Base-by-base conservation (phyloP, 2,329 filamentous ascomycete genomes). In the Ophiocordyceps unilateralis region DNA sequence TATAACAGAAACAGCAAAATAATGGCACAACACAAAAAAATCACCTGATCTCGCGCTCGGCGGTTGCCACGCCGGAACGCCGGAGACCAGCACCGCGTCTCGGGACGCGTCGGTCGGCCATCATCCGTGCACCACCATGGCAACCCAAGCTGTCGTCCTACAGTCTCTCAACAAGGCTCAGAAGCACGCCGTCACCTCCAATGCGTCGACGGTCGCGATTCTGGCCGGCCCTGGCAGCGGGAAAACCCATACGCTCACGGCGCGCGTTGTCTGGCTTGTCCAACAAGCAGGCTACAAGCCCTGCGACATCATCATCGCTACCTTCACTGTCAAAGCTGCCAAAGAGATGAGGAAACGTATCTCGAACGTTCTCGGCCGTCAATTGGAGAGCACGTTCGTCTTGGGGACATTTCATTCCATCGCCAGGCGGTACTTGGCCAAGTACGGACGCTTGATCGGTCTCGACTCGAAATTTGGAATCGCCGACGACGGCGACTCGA, bases 371-470 rank as follows among this genome's bases (percentile, higher is more conserved):
- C 69, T 96, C n/a, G 87, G 87, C 1, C 73, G 81, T 46, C 79
- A 79, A 6, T 65, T 79, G 15, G 83, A 87, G 55, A 78, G 73
- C 43, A 83, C 78, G 53, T 69, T 98, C 49, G 74, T 95, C 26
- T 67, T 98, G 4, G 89, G 89, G 17, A 98, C 91, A 0, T 96
- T 98, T 51, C 89, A 98, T 63, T 93, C 87, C 40, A 87, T 98
- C 50, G 79, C 88, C 43, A 74, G 86, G 39, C 76, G 86, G 45
- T 96, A 94, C 55, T 67, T 98, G 15, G 74, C 80, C 36, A 73
- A 74, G 22, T 96, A 96, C 58, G 89, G 91, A 34, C 75, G 85
- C 53, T 69, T 82, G 46, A 91, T 96, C 54, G 86, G 83, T 12
- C 66, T 98, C 40, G 69, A 76, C 47, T 79, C 81, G 51, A 84